Percentiles rank a stretch among this genome's conserved stretches.
Evolutionary conservation across 2,329 filamentous ascomycete genomes (phyloP).

Genomic region (Cytospora mali): DNA sequence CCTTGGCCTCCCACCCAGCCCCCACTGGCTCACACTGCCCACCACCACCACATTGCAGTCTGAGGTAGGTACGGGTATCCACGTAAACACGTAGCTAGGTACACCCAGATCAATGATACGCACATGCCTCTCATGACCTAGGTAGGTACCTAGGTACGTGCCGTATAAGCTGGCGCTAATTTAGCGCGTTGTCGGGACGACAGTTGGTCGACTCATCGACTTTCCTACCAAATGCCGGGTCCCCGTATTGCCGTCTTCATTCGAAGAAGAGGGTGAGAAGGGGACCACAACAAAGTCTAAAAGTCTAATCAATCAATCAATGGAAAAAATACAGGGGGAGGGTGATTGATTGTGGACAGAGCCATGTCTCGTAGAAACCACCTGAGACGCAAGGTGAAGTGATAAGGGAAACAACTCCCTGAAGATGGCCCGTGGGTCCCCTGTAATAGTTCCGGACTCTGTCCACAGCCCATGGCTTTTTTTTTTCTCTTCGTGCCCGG

Average conservation of each 20-base stretch:
- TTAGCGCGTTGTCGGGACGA: not conserved
- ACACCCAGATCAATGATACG: not conserved
- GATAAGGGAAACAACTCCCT: conserved; percentile 10
- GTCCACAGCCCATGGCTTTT: not conserved
- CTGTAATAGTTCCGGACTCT: no score
- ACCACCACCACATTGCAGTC: no score
- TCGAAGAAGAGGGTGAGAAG: not conserved
- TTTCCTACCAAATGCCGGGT: not conserved
- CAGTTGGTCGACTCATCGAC: not conserved
- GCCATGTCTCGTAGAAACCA: conserved; percentile 1
- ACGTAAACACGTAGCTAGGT: not conserved
- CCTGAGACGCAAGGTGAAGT: conserved; percentile 19
- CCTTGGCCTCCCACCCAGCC: not conserved
- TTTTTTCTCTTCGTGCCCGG: conserved; percentile 4
- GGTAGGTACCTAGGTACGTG: not conserved
- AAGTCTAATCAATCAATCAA: not conserved
- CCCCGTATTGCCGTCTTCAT: not conserved
- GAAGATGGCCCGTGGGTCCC: conserved; percentile 11
- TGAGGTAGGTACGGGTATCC: not conserved
- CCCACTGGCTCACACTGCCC: no score
- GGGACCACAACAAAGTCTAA: not conserved
- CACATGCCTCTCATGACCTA: not conserved
- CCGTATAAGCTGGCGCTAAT: not conserved
- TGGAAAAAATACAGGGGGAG: not conserved
- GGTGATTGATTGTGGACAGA: not conserved